Evolutionary conservation across 192 early-diverging fungal species (phyloP), one percentile per base, ranked within the genome.

Genomic region (Coemansia sp.): DNA sequence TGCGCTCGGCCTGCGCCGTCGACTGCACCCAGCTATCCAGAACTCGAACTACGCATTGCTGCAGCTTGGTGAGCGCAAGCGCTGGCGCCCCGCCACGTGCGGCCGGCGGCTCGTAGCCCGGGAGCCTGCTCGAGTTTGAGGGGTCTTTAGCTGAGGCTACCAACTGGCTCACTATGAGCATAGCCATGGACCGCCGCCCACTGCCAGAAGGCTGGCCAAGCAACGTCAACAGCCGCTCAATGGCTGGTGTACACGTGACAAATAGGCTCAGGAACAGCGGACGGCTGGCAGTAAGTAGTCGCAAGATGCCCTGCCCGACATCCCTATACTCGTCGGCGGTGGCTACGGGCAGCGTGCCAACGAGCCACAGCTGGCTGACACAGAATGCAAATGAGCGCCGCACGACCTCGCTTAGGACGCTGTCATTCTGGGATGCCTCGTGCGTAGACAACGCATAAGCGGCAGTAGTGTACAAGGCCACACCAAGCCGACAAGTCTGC

Each of bases 11-110:
- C 35, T 81, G 79, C 21, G 61, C 11, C 1, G 66, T 70, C 3
- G 79, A 76, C 66, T 81, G 79, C 11, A 81, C 53, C 70, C 70
- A 73, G 0, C 17, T n/a, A 46, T 81, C 79, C 8, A 81, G 59
- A 0, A 67, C 14, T 2, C 57, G 28, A 1, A 39, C 50, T 6
- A 67, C 40, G 0, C 16, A 11, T 14, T 55, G 30, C 37, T 67
- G 74, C 9, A 73, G 43, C 67, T 58, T 70, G 13, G 26, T 17
- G 6, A 68, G 37, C 6, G 73, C 73, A 42, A 66, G 62, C 0
- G 73, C 55, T 8, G 60, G 53, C 0, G 16, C 62, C 35, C 57
- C 19, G 0, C 30, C 10, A 10, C 44, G 38, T 7, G 57, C 60
- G 3, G 66, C 33, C 26, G 40, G 26, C 3, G 59, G 32, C 23